Percentiles rank a stretch among this genome's conserved stretches.
These are phyloP conservation scores for Candida gorgasii DNA, from an alignment of 805 yeast genomes.

Conservation along the genomic window DNA sequence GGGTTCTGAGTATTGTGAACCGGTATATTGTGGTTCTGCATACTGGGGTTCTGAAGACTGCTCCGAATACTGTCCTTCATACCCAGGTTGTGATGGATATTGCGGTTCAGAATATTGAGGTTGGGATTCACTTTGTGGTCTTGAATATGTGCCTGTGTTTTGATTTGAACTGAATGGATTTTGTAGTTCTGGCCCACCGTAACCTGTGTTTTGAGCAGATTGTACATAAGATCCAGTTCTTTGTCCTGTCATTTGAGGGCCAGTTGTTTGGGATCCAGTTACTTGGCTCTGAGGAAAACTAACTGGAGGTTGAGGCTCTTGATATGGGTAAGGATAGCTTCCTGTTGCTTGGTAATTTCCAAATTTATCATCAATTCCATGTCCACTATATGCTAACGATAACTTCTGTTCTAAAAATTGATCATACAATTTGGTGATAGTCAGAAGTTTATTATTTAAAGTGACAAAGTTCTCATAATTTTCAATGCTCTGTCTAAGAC, in stretches of 20 bases:
- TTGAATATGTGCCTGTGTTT: background rate
- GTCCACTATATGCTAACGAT: slow-evolving; percentile 37
- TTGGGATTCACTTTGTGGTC: background rate
- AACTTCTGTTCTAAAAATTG: slow-evolving; percentile 60
- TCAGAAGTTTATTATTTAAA: slow-evolving; percentile 74
- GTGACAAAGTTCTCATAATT: slow-evolving; percentile 69
- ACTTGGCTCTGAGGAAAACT: too few relatives aligned
- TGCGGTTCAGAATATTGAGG: background rate
- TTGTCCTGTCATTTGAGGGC: background rate
- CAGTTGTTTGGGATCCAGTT: background rate
- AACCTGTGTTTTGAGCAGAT: slow-evolving; percentile 1
- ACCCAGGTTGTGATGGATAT: background rate
- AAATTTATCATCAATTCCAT: slow-evolving; percentile 10
- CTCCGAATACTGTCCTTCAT: too few relatives aligned
- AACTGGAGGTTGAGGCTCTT: too few relatives aligned
- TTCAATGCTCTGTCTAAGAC: slow-evolving; percentile 56
- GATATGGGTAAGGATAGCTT: background rate
- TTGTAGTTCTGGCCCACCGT: background rate
- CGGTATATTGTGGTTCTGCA: slow-evolving; percentile 2
- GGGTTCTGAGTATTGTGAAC: background rate
- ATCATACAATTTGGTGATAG: slow-evolving; percentile 76
- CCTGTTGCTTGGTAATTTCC: slow-evolving; percentile 1
- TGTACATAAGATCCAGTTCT: background rate
- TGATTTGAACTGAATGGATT: background rate
- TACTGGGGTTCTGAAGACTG: slow-evolving; percentile 2